Evolutionary conservation across 2,329 filamentous ascomycete species (phyloP).

Genomic region (Paramyrothecium sp.): DNA sequence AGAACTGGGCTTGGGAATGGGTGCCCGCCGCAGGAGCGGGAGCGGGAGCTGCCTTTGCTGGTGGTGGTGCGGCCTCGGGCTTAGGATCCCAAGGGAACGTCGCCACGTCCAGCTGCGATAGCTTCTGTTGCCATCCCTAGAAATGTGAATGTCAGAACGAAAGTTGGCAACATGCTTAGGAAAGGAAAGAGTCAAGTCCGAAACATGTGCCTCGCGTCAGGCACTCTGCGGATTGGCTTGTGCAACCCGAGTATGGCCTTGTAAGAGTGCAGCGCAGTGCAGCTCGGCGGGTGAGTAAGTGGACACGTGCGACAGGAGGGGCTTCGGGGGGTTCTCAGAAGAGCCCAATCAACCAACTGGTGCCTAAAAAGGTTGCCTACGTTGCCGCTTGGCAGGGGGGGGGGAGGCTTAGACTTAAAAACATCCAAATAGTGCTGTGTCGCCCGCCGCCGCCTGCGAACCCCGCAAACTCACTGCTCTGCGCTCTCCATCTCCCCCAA

Average conservation of each 20-base stretch:
- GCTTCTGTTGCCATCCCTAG: conserved; percentile 91
- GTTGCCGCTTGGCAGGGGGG: not conserved
- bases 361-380: not conserved
- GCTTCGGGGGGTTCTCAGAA: conserved; percentile 5
- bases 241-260: not conserved
- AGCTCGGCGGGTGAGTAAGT: not conserved
- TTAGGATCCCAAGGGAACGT: conserved; percentile 94
- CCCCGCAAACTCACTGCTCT: conserved; percentile 17
- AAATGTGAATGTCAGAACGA: not conserved
- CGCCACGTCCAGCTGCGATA: conserved; percentile 81
- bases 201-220: too few relatives aligned
- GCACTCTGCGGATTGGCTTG: not conserved
- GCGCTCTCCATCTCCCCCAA: not conserved
- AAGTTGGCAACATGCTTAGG: not conserved
- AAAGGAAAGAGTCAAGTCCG: too few relatives aligned
- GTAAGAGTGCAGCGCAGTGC: not conserved
- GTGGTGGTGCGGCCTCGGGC: conserved; percentile 53
- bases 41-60: conserved; percentile 30
- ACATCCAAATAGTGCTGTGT: conserved; percentile 53
- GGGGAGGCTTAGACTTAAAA: conserved; percentile 42
- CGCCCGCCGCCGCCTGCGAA: conserved; percentile 35
- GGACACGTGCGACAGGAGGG: conserved; percentile 5
- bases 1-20: conserved; percentile 29
- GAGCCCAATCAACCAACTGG: conserved; percentile 17
- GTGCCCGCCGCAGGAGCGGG: conserved; percentile 18